Evolutionary conservation across 331 rosid genomes (phyloP).

Genomic region (Quercus phellos): DNA sequence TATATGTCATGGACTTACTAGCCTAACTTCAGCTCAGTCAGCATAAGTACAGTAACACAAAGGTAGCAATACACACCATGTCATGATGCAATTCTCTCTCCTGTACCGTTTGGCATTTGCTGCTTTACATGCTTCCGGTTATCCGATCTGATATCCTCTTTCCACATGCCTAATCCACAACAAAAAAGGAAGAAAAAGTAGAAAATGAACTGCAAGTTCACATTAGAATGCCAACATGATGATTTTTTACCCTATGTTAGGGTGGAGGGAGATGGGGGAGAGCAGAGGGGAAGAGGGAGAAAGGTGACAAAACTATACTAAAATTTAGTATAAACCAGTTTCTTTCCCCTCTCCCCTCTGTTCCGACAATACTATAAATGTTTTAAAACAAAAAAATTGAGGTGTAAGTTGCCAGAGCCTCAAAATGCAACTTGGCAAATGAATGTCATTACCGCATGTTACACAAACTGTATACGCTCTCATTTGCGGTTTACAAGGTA

Average conservation of each 20-base stretch:
- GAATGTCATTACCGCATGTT: constrained; percentile 10
- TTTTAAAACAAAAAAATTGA: constrained; percentile 11
- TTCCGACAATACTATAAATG: not conserved
- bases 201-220: not conserved
- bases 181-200: not conserved
- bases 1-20: not conserved
- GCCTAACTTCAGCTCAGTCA: not conserved
- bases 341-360: too few species aligned
- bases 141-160: not conserved
- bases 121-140: not conserved
- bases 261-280: too few species aligned
- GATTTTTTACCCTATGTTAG: not conserved
- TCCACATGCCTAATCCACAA: not conserved
- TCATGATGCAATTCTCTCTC: not conserved
- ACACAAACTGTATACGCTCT: constrained; percentile 25
- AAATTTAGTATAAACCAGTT: not conserved
- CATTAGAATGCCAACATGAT: too few species aligned
- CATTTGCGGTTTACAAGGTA: constrained; percentile 27
- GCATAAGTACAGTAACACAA: not conserved
- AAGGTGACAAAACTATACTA: too few species aligned
- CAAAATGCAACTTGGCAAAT: constrained; percentile 20
- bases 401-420: constrained; percentile 14
- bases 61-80: too few species aligned
- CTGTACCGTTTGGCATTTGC: not conserved
- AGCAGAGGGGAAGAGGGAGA: too few species aligned